Percentiles rank a stretch among this genome's conserved stretches.
These are phyloP conservation scores for Vanrija sp. DNA, from an alignment of 1,284 basidiomycete species.

Conservation along the genomic window DNA sequence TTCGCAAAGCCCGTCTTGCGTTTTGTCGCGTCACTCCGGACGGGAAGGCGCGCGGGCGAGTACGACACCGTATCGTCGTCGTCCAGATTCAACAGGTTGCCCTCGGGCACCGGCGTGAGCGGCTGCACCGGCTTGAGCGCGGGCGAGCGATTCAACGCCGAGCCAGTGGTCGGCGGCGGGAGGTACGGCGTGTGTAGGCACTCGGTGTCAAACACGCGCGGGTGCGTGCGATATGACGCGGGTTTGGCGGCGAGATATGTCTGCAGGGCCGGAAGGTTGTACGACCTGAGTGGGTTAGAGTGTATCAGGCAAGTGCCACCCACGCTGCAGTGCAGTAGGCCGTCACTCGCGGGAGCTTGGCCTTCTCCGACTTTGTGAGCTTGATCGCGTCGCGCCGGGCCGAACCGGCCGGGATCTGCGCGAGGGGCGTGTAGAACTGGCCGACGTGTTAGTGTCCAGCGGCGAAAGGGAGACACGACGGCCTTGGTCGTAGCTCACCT, in stretches of 20 bases:
- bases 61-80: constrained; percentile 17
- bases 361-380: constrained; percentile 89
- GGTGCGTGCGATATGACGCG: constrained; percentile 74
- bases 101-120: constrained; percentile 33
- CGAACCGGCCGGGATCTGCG: constrained; percentile 88
- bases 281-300: constrained; percentile 59
- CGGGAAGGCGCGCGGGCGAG: neutral
- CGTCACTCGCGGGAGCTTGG: constrained; percentile 87
- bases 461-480: neutral
- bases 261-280: constrained; percentile 78
- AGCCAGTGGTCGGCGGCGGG: constrained; percentile 31
- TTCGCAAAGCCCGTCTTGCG: constrained; percentile 42
- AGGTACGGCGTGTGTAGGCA: constrained; percentile 48
- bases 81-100: constrained; percentile 41
- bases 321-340: constrained; percentile 92
- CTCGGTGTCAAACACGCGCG: constrained; percentile 55
- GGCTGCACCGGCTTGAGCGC: constrained; percentile 1
- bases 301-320: constrained; percentile 24
- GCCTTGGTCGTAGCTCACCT: constrained; percentile 53
- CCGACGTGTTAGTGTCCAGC: constrained; percentile 3
- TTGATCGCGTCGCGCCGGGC: constrained; percentile 84
- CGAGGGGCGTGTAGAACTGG: constrained; percentile 85
- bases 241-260: constrained; percentile 81
- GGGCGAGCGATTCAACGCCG: constrained; percentile 2
- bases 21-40: constrained; percentile 17